Percentiles rank a stretch among this genome's conserved stretches.
phyloP scores from a whole-genome alignment of 257 asterid species.

The Misopates orontium region DNA sequence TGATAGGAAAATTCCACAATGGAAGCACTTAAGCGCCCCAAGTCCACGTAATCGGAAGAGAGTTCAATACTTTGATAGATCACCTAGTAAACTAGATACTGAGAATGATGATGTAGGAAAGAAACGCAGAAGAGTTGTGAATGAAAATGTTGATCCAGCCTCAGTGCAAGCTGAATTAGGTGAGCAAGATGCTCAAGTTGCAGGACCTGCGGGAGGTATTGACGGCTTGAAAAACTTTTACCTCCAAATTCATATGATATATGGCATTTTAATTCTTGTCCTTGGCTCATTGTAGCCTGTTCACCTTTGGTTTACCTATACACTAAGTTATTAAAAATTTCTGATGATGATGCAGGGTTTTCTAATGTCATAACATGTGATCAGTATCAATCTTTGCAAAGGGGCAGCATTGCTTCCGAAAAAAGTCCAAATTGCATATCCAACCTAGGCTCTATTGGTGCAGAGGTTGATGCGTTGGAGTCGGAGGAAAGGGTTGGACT shows the following conservation, averaged over 20 bases:
- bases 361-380: constrained; percentile 30
- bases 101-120: constrained; percentile 47
- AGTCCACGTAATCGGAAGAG: constrained; percentile 73
- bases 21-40: constrained; percentile 57
- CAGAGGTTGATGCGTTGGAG: constrained; percentile 34
- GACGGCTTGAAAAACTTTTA: constrained; percentile 6
- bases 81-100: constrained; percentile 31
- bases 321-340: constrained; percentile 10
- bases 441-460: constrained; percentile 26
- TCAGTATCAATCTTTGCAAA: constrained; percentile 30
- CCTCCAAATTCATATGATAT: constrained; percentile 2
- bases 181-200: constrained; percentile 25
- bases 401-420: constrained; percentile 1
- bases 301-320: not conserved
- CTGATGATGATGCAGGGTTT: constrained; percentile 40
- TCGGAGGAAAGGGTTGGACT: constrained; percentile 32
- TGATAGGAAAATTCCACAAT: constrained; percentile 55
- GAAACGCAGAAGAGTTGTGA: constrained; percentile 57
- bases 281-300: constrained; percentile 2
- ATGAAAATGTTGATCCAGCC: constrained; percentile 37
- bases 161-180: constrained; percentile 35
- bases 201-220: constrained; percentile 39
- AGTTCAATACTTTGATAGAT: constrained; percentile 47
- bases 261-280: constrained; percentile 3
- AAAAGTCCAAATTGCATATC: constrained; percentile 23